Conservation (phyloP, 78 protist genomes). For the Dictyostelium intermedium region DNA sequence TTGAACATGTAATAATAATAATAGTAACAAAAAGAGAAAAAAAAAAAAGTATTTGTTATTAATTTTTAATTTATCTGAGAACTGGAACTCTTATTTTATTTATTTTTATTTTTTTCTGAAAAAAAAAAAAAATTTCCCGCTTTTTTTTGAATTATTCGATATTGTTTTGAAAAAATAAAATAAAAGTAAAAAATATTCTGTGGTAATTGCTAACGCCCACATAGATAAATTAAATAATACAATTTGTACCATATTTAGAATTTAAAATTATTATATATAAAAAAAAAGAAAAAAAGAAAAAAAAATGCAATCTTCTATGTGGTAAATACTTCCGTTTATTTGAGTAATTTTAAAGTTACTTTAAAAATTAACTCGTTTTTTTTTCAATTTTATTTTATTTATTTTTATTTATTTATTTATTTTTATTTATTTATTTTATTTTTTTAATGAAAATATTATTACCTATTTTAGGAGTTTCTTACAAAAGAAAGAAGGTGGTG, state of each 20-base stretch:
- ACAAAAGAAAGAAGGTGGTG: constrained; percentile 12
- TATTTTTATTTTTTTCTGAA: neutral
- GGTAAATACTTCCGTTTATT: neutral
- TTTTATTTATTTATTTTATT: neutral
- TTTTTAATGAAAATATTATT: neutral
- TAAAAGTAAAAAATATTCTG: neutral
- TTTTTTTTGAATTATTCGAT: neutral
- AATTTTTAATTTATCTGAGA: too few species aligned
- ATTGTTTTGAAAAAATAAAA: neutral
- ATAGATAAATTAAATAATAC: neutral
- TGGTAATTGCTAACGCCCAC: neutral
- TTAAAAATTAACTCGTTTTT: too few species aligned
- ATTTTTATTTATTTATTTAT: too few species aligned
- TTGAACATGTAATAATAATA: too few species aligned
- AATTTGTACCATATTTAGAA: neutral
- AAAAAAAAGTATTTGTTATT: too few species aligned
- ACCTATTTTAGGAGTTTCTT: neutral
- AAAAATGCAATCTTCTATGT: constrained; percentile 11
- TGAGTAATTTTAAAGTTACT: too few species aligned
- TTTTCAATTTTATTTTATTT: too few species aligned
- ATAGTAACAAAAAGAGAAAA: too few species aligned
- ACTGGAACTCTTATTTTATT: too few species aligned
- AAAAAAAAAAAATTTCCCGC: neutral
- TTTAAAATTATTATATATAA: neutral
- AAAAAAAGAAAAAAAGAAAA: too few species aligned